A percentile compares a stretch with the other conserved stretches of the same genome.
These are phyloP conservation scores for Daldinia childiae DNA, from an alignment of 495 filamentous ascomycete species.

Conservation along the genomic window DNA sequence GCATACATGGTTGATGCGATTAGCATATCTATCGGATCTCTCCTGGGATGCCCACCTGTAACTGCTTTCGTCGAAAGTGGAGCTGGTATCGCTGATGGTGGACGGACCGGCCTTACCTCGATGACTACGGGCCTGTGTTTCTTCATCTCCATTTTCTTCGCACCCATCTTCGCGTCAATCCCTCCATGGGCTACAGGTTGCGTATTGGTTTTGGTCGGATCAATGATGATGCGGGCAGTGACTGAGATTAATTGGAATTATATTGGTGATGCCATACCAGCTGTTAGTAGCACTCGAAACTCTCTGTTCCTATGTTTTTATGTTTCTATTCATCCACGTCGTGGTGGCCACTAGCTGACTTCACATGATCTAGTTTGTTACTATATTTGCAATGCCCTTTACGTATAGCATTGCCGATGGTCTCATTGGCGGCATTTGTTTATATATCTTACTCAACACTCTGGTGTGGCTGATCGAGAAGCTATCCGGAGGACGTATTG, in stretches of 20 bases:
- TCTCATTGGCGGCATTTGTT: conserved; percentile 76
- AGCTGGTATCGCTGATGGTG: conserved; percentile 85
- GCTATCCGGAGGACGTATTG: conserved; percentile 70
- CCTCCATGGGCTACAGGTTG: conserved; percentile 86
- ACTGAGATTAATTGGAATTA: conserved; percentile 87
- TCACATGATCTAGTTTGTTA: conserved; percentile 63
- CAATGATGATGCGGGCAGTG: conserved; percentile 79
- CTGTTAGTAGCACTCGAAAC: conserved; percentile 42
- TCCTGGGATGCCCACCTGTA: conserved; percentile 78
- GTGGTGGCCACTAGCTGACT: not conserved
- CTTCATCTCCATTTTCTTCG: conserved; percentile 87
- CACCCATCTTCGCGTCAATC: conserved; percentile 85
- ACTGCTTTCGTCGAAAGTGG: conserved; percentile 87
- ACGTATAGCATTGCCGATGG: conserved; percentile 83
- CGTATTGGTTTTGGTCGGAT: conserved; percentile 81
- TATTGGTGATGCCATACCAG: conserved; percentile 78
- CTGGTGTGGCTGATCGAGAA: conserved; percentile 71
- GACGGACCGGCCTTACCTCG: conserved; percentile 83
- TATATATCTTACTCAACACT: conserved; percentile 75
- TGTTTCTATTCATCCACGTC: not conserved
- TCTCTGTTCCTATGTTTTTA: not conserved
- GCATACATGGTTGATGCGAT: conserved; percentile 84
- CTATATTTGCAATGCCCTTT: conserved; percentile 86
- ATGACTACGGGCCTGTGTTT: conserved; percentile 79
- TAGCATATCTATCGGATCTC: conserved; percentile 77